Percentiles rank a stretch among this genome's conserved stretches.
These are phyloP conservation scores for Candolleomyces eurysporus DNA, from an alignment of 768 basidiomycete genomes.

Conservation along the genomic window DNA sequence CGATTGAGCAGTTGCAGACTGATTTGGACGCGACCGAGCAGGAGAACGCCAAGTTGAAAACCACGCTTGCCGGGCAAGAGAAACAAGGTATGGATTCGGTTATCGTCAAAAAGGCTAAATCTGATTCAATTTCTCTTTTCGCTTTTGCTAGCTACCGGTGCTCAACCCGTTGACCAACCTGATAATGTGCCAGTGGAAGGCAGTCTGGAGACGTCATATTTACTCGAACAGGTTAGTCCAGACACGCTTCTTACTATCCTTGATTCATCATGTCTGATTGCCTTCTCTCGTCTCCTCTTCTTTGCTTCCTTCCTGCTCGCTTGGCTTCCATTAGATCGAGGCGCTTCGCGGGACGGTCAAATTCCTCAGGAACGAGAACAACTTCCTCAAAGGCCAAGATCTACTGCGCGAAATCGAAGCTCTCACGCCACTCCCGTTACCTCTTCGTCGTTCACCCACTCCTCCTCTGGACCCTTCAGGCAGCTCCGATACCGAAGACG, in stretches of 20 bases:
- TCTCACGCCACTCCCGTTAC: conserved; percentile 62
- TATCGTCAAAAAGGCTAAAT: neutral
- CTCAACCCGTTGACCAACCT: conserved; percentile 46
- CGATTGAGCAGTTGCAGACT: conserved; percentile 88
- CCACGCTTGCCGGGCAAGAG: conserved; percentile 61
- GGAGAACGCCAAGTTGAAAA: conserved; percentile 83
- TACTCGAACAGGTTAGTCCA: conserved; percentile 77
- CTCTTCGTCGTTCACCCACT: conserved; percentile 44
- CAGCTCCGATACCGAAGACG: conserved; percentile 65
- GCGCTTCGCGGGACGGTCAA: conserved; percentile 88
- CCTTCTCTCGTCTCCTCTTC: neutral
- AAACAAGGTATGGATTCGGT: conserved; percentile 55
- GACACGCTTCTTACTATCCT: neutral
- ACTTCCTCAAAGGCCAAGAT: conserved; percentile 91
- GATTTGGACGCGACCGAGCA: conserved; percentile 86
- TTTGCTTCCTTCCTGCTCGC: no score
- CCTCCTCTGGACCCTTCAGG: conserved; percentile 68
- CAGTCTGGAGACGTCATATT: conserved; percentile 82
- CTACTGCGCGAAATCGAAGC: conserved; percentile 79
- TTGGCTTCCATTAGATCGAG: conserved; percentile 57
- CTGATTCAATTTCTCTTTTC: no score
- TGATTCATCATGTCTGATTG: conserved; percentile 6
- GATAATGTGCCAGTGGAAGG: conserved; percentile 73
- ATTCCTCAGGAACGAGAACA: conserved; percentile 91
- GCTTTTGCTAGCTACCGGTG: conserved; percentile 48